Percentiles rank a stretch among this genome's conserved stretches.
These are phyloP conservation scores for Diplocarpon rosae DNA, from an alignment of 2,329 filamentous ascomycete genomes.

Conservation along the genomic window DNA sequence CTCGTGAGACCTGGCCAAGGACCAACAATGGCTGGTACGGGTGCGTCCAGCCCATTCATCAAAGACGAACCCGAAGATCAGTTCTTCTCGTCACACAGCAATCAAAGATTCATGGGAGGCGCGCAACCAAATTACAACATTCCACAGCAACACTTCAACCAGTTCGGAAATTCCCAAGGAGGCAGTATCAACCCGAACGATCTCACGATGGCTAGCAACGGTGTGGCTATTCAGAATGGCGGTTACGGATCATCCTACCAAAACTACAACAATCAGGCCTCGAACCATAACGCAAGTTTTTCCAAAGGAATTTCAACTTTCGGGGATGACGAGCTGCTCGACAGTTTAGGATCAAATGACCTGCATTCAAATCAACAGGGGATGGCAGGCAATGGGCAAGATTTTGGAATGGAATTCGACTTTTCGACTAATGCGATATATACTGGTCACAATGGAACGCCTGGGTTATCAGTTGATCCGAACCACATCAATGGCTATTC, in stretches of 20 bases:
- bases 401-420: slow-evolving; percentile 47
- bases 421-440: slow-evolving; percentile 42
- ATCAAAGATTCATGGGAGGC: slow-evolving; percentile 25
- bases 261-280: slow-evolving; percentile 42
- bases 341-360: slow-evolving; percentile 46
- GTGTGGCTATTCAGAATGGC: slow-evolving; percentile 36
- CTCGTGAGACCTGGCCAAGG: slow-evolving; percentile 11
- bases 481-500: slow-evolving; percentile 71
- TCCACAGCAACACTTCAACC: slow-evolving; percentile 31
- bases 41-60: slow-evolving; percentile 45
- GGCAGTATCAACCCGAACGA: slow-evolving; percentile 75
- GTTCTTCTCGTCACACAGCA: slow-evolving; percentile 32
- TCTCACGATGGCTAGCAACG: slow-evolving; percentile 57
- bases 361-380: slow-evolving; percentile 31
- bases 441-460: slow-evolving; percentile 41
- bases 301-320: slow-evolving; percentile 69
- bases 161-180: slow-evolving; percentile 29
- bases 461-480: slow-evolving; percentile 50
- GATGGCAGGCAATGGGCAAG: slow-evolving; percentile 43
- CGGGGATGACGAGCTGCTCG: slow-evolving; percentile 79
- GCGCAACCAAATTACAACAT: slow-evolving; percentile 29
- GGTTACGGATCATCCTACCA: slow-evolving; percentile 45
- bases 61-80: slow-evolving; percentile 58
- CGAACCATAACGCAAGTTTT: slow-evolving; percentile 57
- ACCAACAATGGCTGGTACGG: slow-evolving; percentile 27